phyloP scores from a whole-genome alignment of 331 rosid genomes.

The Telfairia occidentalis region DNA sequence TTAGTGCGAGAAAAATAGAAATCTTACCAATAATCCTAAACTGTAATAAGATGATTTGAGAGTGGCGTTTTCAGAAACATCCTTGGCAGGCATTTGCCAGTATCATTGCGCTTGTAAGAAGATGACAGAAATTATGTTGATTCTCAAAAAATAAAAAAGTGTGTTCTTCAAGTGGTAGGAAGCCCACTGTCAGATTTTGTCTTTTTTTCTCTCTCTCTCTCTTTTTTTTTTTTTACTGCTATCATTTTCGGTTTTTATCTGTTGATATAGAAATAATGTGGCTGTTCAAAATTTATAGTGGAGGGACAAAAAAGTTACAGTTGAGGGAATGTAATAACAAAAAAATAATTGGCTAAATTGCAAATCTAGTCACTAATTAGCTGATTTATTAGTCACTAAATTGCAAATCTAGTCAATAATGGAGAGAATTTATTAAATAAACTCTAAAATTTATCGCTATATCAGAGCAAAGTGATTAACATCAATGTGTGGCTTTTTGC shows the following conservation, averaged over 20 bases:
- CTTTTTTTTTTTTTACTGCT: not conserved
- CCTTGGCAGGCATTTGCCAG: not conserved
- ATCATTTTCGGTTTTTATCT: not conserved
- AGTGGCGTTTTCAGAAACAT: not conserved
- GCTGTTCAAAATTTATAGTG: not conserved
- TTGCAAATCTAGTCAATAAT: too few relatives aligned
- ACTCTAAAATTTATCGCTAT: too few relatives aligned
- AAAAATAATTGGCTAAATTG: not conserved
- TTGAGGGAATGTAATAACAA: not conserved
- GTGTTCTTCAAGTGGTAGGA: conserved; percentile 2
- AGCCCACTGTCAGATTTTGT: conserved; percentile 6
- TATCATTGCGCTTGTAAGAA: not conserved
- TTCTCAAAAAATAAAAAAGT: not conserved
- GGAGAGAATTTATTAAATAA: too few relatives aligned
- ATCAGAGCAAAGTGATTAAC: too few relatives aligned
- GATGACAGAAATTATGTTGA: not conserved
- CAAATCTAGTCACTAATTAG: not conserved
- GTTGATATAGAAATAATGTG: not conserved
- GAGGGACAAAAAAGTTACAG: too few relatives aligned
- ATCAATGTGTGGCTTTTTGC: too few relatives aligned
- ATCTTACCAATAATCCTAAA: not conserved
- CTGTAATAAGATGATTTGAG: not conserved
- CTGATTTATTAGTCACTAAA: too few relatives aligned
- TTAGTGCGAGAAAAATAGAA: not conserved
- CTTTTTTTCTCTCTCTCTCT: not conserved